Percentiles rank a stretch among this genome's conserved stretches.
phyloP scores from a whole-genome alignment of 2,329 filamentous ascomycete genomes.

The Calonectria crousiana region DNA sequence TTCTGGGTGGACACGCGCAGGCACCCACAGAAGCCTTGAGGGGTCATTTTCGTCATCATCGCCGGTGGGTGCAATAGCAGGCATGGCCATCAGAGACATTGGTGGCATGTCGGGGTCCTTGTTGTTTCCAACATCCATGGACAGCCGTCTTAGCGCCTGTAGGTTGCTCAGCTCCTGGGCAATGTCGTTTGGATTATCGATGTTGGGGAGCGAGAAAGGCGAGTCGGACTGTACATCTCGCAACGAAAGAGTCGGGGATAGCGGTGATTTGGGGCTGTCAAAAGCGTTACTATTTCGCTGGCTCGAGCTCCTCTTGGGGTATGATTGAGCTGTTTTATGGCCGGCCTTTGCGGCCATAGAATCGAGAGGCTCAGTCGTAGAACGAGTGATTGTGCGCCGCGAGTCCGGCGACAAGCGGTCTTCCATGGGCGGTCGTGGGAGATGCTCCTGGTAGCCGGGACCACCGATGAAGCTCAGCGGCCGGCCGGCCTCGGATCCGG shows the following conservation, averaged over 20 bases:
- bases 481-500: constrained; percentile 66
- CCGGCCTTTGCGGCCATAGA: constrained; percentile 46
- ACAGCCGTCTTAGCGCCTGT: constrained; percentile 90
- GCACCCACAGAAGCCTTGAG: constrained; percentile 93
- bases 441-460: constrained; percentile 65
- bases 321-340: constrained; percentile 59
- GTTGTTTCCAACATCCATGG: constrained; percentile 88
- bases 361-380: constrained; percentile 58
- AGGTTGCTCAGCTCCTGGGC: constrained; percentile 93
- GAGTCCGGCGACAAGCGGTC: constrained; percentile 52
- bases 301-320: constrained; percentile 53
- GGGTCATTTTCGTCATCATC: constrained; percentile 89
- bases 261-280: constrained; percentile 58
- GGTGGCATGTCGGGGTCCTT: constrained; percentile 82
- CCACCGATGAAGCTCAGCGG: constrained; percentile 80
- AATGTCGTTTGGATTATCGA: constrained; percentile 89
- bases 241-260: constrained; percentile 66
- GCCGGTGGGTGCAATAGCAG: constrained; percentile 77
- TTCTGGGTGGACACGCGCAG: constrained; percentile 92
- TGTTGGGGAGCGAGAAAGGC: constrained; percentile 88
- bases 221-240: constrained; percentile 69
- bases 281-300: constrained; percentile 54
- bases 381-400: constrained; percentile 57
- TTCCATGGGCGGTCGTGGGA: constrained; percentile 49
- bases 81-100: constrained; percentile 75